Percentiles rank a stretch among this genome's conserved stretches.
Conservation (phyloP, 305 asterid genomes). For the Andrographis paniculata region DNA sequence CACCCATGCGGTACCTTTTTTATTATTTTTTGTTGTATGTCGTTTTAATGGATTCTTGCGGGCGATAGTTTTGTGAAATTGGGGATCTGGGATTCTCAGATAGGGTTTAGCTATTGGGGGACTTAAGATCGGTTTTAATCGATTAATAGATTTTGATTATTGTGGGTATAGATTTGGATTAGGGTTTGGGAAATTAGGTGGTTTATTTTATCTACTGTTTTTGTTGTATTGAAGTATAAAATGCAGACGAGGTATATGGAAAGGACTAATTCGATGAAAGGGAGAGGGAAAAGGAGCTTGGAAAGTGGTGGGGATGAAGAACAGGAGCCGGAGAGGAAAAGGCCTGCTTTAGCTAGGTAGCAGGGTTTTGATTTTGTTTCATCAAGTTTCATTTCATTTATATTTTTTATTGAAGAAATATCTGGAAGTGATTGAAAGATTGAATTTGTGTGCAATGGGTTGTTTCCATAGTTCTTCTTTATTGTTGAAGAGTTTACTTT, state of each 20-base stretch:
- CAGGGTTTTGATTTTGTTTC: conserved; percentile 6
- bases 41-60: neutral
- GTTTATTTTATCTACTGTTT: conserved; percentile 16
- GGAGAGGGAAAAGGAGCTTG: conserved; percentile 70
- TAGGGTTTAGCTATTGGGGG: conserved; percentile 14
- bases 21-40: neutral
- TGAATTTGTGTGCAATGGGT: no score
- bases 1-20: conserved; percentile 10
- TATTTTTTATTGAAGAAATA: neutral
- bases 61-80: conserved; percentile 9
- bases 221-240: conserved; percentile 24
- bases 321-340: conserved; percentile 62
- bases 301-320: conserved; percentile 61
- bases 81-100: conserved; percentile 27
- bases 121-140: conserved; percentile 17
- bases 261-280: conserved; percentile 65
- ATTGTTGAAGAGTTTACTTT: no score
- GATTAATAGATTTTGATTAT: neutral
- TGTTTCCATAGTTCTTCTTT: no score
- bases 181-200: conserved; percentile 2
- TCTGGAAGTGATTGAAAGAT: neutral
- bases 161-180: conserved; percentile 8
- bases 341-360: conserved; percentile 92
- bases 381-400: neutral
- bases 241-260: conserved; percentile 92